A percentile compares a stretch with the other conserved stretches of the same genome.
phyloP scores from a whole-genome alignment of 495 filamentous ascomycete species.

The Daldinia caldariorum region DNA sequence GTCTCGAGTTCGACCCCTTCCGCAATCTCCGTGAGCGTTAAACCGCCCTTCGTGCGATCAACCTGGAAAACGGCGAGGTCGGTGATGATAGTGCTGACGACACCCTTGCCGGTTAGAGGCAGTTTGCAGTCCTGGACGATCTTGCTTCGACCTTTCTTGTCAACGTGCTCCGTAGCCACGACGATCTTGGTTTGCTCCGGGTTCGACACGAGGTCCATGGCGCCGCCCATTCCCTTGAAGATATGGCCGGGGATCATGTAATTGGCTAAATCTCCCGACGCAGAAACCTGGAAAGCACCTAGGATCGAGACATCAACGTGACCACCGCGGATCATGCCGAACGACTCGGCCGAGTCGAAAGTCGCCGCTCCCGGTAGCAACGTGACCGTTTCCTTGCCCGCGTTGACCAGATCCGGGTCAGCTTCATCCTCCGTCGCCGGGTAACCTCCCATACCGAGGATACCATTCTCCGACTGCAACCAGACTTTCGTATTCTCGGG shows the following conservation, averaged over 20 bases:
- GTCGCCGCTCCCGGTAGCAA: slow-evolving; percentile 64
- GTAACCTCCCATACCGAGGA: slow-evolving; percentile 70
- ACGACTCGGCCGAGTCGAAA: slow-evolving; percentile 68
- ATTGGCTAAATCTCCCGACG: slow-evolving; percentile 67
- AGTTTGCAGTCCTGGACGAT: slow-evolving; percentile 66
- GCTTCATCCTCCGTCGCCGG: slow-evolving; percentile 61
- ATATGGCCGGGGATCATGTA: slow-evolving; percentile 72
- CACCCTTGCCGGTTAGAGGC: slow-evolving; percentile 64
- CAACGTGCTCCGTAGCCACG: slow-evolving; percentile 69
- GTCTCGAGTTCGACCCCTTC: slow-evolving; percentile 65
- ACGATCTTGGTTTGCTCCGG: slow-evolving; percentile 69
- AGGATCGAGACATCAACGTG: slow-evolving; percentile 70
- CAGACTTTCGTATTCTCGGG: slow-evolving; percentile 60
- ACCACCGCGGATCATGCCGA: slow-evolving; percentile 70
- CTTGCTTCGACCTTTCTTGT: slow-evolving; percentile 68
- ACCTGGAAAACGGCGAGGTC: slow-evolving; percentile 69
- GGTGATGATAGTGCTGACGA: slow-evolving; percentile 66
- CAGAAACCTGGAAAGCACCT: slow-evolving; percentile 68
- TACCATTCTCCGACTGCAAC: slow-evolving; percentile 71
- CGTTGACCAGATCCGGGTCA: slow-evolving; percentile 70
- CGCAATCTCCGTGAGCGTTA: slow-evolving; percentile 65
- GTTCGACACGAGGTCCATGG: slow-evolving; percentile 71
- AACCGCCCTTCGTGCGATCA: slow-evolving; percentile 58
- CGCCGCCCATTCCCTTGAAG: slow-evolving; percentile 72
- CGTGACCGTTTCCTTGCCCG: slow-evolving; percentile 70